phyloP scores from a whole-genome alignment of 257 asterid species.

The Ophiorrhiza pumila region DNA sequence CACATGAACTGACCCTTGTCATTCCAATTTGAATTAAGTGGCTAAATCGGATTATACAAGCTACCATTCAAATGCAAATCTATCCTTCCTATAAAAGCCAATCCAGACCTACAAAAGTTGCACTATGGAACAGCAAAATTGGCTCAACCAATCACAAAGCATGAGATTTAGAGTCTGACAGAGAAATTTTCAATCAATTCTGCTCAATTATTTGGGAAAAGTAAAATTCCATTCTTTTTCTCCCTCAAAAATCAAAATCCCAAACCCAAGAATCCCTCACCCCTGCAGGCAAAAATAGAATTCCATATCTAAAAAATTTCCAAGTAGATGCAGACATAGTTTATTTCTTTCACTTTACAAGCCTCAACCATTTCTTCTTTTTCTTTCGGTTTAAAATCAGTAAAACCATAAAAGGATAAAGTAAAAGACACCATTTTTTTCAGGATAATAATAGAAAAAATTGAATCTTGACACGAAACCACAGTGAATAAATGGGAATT shows the following conservation, averaged over 20 bases:
- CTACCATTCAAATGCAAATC: background rate
- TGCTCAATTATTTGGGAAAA: background rate
- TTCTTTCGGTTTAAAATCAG: background rate
- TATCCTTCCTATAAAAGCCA: background rate
- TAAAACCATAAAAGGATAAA: background rate
- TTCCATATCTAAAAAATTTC: background rate
- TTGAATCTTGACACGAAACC: background rate
- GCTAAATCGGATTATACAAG: background rate
- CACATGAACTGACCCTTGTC: background rate
- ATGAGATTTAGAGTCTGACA: background rate
- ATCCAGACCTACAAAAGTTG: background rate
- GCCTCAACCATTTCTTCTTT: background rate
- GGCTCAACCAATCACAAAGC: background rate
- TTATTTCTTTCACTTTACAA: background rate
- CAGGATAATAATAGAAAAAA: background rate
- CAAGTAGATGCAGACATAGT: background rate
- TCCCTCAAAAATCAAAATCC: background rate
- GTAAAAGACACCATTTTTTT: background rate
- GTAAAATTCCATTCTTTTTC: background rate
- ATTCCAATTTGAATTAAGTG: background rate
- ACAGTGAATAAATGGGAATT: no score
- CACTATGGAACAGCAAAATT: background rate
- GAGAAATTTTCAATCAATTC: background rate
- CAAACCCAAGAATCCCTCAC: background rate
- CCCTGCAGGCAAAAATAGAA: background rate